A percentile compares a stretch with the other conserved stretches of the same genome.
phyloP scores from a whole-genome alignment of 2,329 filamentous ascomycete genomes.

The Neodidymelliopsis sp. region DNA sequence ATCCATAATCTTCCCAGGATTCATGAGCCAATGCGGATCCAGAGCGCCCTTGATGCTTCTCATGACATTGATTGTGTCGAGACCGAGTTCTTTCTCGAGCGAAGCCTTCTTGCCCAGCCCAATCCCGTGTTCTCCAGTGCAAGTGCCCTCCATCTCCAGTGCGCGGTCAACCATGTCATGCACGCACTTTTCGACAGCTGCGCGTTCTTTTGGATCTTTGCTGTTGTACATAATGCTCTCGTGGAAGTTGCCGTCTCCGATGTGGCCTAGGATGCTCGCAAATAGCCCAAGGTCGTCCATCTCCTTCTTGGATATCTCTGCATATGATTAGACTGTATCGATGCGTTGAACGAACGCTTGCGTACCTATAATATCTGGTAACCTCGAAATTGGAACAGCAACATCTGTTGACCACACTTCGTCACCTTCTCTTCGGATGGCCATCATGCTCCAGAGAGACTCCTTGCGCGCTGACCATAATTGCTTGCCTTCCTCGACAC shows the following conservation, averaged over 20 bases:
- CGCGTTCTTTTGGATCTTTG: conserved; percentile 71
- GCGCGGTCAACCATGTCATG: conserved; percentile 91
- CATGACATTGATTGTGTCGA: conserved; percentile 85
- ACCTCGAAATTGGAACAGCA: conserved; percentile 65
- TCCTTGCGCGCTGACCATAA: conserved; percentile 69
- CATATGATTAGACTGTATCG: conserved; percentile 15
- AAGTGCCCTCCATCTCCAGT: conserved; percentile 92
- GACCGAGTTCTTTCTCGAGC: conserved; percentile 78
- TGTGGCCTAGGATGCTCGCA: conserved; percentile 85
- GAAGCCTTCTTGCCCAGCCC: conserved; percentile 87
- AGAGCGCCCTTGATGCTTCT: conserved; percentile 80
- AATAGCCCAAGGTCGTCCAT: conserved; percentile 87
- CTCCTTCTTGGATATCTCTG: conserved; percentile 86
- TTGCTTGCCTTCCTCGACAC: conserved; percentile 61
- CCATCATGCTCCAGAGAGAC: conserved; percentile 67
- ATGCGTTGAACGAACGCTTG: conserved; percentile 1
- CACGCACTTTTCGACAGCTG: conserved; percentile 80
- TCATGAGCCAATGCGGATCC: conserved; percentile 88
- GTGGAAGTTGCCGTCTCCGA: conserved; percentile 95
- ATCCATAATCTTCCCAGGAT: conserved; percentile 91
- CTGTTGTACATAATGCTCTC: conserved; percentile 89
- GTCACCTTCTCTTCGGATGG: conserved; percentile 61
- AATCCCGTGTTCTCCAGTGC: conserved; percentile 87
- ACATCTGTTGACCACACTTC: conserved; percentile 70
- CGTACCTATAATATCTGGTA: conserved; percentile 69